Percentiles rank a stretch among this genome's conserved stretches.
These are phyloP conservation scores for Gymnopus androsaceus DNA, from an alignment of 1,284 basidiomycete species.

Conservation along the genomic window DNA sequence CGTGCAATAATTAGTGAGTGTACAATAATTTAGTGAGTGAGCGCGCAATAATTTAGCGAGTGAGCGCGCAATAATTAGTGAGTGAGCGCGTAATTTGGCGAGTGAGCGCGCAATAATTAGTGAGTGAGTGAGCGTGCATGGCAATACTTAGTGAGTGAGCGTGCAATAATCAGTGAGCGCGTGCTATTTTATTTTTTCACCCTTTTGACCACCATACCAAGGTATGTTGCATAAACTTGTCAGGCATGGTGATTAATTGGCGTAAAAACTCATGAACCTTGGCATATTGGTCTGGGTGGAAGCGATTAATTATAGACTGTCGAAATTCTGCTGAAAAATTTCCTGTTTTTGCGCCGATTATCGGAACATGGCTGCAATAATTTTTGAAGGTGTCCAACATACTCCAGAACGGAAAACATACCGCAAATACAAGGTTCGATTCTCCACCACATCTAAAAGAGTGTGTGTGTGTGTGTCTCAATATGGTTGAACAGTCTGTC, in stretches of 20 bases:
- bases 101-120: too few relatives aligned
- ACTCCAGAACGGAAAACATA: background rate
- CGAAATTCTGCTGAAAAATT: conserved; percentile 33
- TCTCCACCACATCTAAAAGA: background rate
- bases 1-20: too few relatives aligned
- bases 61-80: too few relatives aligned
- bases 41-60: too few relatives aligned
- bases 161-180: too few relatives aligned
- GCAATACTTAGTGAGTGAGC: too few relatives aligned
- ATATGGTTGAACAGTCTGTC: background rate
- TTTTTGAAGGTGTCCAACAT: background rate
- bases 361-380: conserved; percentile 11
- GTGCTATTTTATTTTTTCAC: too few relatives aligned
- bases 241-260: conserved; percentile 22
- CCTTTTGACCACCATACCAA: too few relatives aligned
- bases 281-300: conserved; percentile 23
- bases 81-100: too few relatives aligned
- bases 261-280: conserved; percentile 28
- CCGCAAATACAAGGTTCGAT: background rate
- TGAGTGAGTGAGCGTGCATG: too few relatives aligned
- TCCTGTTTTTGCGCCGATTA: conserved; percentile 28
- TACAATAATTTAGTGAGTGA: too few relatives aligned
- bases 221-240: conserved; percentile 28
- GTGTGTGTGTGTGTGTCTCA: background rate
- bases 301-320: conserved; percentile 19